phyloP scores from a whole-genome alignment of 192 early-diverging fungal genomes.

The Podila minutissima region DNA sequence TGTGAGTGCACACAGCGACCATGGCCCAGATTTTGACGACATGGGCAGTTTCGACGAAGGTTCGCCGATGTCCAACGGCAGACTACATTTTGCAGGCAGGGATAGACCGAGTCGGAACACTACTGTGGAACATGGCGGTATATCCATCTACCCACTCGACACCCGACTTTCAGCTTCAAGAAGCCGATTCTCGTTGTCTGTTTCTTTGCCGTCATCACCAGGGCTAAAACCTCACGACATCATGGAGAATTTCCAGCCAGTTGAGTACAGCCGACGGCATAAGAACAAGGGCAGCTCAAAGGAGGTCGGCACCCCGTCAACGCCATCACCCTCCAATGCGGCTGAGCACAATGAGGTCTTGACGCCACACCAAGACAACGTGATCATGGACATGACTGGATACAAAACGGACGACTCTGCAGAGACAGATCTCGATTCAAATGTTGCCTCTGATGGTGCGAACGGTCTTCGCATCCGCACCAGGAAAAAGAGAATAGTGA shows the following conservation, averaged over 20 bases:
- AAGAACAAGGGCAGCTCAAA: neutral
- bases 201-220: constrained; percentile 29
- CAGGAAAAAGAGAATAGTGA: neutral
- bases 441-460: neutral
- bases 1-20: constrained; percentile 45
- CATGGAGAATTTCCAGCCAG: constrained; percentile 35
- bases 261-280: constrained; percentile 13
- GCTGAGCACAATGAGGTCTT: neutral
- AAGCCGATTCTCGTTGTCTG: constrained; percentile 15
- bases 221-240: constrained; percentile 21
- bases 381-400: constrained; percentile 49
- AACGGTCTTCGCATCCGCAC: neutral
- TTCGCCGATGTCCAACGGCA: constrained; percentile 2
- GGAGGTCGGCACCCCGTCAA: neutral
- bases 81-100: neutral
- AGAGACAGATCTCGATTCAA: constrained; percentile 31
- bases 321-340: too few relatives aligned
- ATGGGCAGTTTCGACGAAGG: constrained; percentile 9
- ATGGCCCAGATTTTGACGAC: constrained; percentile 45
- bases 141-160: neutral
- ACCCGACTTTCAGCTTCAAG: too few relatives aligned
- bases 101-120: neutral
- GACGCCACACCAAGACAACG: constrained; percentile 10
- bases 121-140: neutral
- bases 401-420: constrained; percentile 48